Percentiles rank a stretch among this genome's conserved stretches.
phyloP scores from a whole-genome alignment of 805 yeast species.

The Candida silvatica region DNA sequence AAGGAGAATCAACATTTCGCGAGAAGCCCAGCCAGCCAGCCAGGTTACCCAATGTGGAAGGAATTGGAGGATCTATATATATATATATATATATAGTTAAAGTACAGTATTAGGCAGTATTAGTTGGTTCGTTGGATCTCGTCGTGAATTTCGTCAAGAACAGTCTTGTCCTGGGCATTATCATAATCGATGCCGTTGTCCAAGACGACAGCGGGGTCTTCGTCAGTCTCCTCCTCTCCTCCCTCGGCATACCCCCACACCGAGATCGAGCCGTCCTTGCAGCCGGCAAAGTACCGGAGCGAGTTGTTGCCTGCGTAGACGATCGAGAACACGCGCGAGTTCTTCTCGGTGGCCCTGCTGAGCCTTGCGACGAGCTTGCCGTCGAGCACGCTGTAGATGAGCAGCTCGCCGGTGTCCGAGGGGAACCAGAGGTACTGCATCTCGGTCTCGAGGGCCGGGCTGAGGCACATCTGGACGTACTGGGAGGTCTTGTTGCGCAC shows the following conservation, averaged over 20 bases:
- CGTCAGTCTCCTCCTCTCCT: slow-evolving; percentile 1
- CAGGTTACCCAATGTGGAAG: too few species aligned
- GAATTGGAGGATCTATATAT: too few species aligned
- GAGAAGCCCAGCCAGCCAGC: too few species aligned
- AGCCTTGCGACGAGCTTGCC: slow-evolving; percentile 58
- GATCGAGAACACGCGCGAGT: slow-evolving; percentile 43
- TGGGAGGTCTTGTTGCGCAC: slow-evolving; percentile 58
- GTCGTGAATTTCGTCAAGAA: slow-evolving; percentile 19
- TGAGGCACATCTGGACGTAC: slow-evolving; percentile 44
- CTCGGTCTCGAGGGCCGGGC: slow-evolving; percentile 43
- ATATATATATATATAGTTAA: too few species aligned
- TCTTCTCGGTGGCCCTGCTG: slow-evolving; percentile 24
- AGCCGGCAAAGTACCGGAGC: slow-evolving; percentile 47
- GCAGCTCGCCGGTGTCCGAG: slow-evolving; percentile 65
- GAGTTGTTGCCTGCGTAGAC: slow-evolving; percentile 36
- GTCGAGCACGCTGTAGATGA: slow-evolving; percentile 47
- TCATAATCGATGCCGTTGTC: slow-evolving; percentile 13
- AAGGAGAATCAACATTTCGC: too few species aligned
- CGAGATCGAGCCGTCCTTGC: slow-evolving; percentile 57
- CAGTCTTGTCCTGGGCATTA: neutral
- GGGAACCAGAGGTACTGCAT: slow-evolving; percentile 58
- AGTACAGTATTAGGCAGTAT: too few species aligned
- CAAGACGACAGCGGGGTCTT: slow-evolving; percentile 7
- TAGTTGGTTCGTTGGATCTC: too few species aligned
- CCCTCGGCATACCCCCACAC: slow-evolving; percentile 41